Evolutionary conservation across 331 rosid genomes (phyloP).

Genomic region (Malus hybrid): DNA sequence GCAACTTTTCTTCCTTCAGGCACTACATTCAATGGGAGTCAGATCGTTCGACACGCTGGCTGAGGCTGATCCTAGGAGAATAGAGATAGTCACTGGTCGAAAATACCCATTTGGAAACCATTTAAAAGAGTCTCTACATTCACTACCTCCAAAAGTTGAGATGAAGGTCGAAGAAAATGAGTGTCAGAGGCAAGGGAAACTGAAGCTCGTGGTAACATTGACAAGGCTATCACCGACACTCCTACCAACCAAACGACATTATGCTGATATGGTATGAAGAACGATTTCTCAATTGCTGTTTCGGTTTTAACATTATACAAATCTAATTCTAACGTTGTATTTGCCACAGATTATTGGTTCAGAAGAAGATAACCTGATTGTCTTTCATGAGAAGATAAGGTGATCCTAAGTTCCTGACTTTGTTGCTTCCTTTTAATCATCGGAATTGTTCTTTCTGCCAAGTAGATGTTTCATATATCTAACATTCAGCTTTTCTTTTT

Average conservation of each 20-base stretch:
- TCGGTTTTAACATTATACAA: not conserved
- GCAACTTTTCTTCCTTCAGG: constrained; percentile 38
- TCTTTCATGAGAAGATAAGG: constrained; percentile 96
- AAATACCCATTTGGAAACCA: constrained; percentile 94
- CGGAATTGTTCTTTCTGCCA: constrained; percentile 7
- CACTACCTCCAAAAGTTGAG: constrained; percentile 82
- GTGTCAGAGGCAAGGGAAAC: constrained; percentile 46
- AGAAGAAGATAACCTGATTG: constrained; percentile 72
- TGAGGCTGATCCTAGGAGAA: constrained; percentile 90
- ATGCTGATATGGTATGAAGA: constrained; percentile 70
- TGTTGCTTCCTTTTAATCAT: not conserved
- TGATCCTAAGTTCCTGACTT: constrained; percentile 19
- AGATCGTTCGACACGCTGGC: constrained; percentile 74
- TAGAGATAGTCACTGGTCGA: constrained; percentile 91
- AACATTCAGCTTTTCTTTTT: not conserved
- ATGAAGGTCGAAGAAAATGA: constrained; percentile 55
- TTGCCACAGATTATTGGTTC: constrained; percentile 61
- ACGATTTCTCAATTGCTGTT: not conserved
- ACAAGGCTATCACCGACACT: constrained; percentile 56
- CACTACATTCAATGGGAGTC: constrained; percentile 74
- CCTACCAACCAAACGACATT: constrained; percentile 65
- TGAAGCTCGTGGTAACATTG: constrained; percentile 67
- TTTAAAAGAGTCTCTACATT: constrained; percentile 80
- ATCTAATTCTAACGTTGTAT: constrained; percentile 1
- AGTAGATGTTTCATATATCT: not conserved